Evolutionary conservation across 257 asterid species (phyloP), one percentile per base, ranked within the genome.

Genomic region (Forsythia suspensa): DNA sequence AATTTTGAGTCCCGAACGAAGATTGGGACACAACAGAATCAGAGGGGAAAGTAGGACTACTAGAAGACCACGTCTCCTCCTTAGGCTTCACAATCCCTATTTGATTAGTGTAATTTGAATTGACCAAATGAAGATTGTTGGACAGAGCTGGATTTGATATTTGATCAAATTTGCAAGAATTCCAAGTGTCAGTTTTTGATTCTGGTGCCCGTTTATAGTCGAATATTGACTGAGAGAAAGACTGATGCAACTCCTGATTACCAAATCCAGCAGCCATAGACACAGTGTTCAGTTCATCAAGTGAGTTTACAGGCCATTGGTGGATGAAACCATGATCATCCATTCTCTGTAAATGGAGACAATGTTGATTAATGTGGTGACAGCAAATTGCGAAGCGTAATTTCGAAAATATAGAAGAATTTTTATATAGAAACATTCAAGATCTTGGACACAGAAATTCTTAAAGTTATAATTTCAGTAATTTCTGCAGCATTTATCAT

Each of bases 231-330:
- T 73, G 80, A 12, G 82, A 75, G 78, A 78, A 52, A 75, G 82
- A 40, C 11, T 76, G 80, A 18, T 75, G 73, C 9, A 77, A 42
- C 10, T 80, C 88, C 15, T 63, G 70, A 63, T 82, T 80, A 43
- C 78, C 77, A 52, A 90, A 88, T n/a, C 85, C 55, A n/a, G 85
- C 70, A 18, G 83, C 76, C 76, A 86, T 51, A 20, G 92, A 79
- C 46, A 80, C 65, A 0, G 83, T 78, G 68, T 77, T 82, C 8
- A 89, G 83, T 44, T 92, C 97, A 44, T 93, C 90, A 3, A 86
- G 38, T 41, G 91, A 81, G 79, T 77, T 83, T 69, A 77, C 76
- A 3, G 87, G 88, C 94, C 97, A 93, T 21, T 91, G 92, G 55
- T 90, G 90, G 65, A 82, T 71, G 59, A 85, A 81, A 8, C 89